Evolutionary conservation across 2,329 filamentous ascomycete genomes (phyloP).

Genomic region (Paraphaeosphaeria sporulosa): DNA sequence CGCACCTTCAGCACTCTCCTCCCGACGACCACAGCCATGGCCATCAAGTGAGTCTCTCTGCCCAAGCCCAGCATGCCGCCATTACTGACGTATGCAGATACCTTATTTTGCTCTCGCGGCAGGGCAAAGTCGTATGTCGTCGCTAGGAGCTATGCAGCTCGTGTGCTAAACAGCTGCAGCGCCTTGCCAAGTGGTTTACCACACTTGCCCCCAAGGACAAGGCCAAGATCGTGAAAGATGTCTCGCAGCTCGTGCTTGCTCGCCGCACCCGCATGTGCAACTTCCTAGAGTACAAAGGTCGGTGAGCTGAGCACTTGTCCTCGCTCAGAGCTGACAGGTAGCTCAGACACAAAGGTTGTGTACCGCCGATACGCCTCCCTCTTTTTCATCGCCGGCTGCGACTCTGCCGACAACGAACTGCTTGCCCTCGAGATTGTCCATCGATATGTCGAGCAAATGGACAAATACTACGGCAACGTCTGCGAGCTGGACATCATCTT

Average conservation of each 20-base stretch:
- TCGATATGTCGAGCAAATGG: constrained; percentile 99
- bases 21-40: constrained; percentile 61
- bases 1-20: constrained; percentile 17
- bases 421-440: constrained; percentile 99
- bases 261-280: constrained; percentile 99
- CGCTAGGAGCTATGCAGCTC: constrained; percentile 35
- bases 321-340: constrained; percentile 35
- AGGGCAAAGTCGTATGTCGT: constrained; percentile 94
- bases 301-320: constrained; percentile 28
- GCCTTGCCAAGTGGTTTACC: constrained; percentile 99
- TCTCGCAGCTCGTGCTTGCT: constrained; percentile 95
- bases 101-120: constrained; percentile 93
- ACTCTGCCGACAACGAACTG: constrained; percentile 96
- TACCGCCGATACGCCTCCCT: constrained; percentile 98
- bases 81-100: constrained; percentile 68
- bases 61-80: constrained; percentile 11
- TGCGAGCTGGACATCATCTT: constrained; percentile 99
- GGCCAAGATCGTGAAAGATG: constrained; percentile 99
- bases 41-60: constrained; percentile 60
- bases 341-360: constrained; percentile 92
- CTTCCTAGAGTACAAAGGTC: constrained; percentile 99
- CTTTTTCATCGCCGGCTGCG: constrained; percentile 98
- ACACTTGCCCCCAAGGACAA: constrained; percentile 98
- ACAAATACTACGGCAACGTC: constrained; percentile 99
- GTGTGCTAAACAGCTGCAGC: constrained; percentile 64